Base-by-base conservation (phyloP, 2,329 filamentous ascomycete genomes). In the Plectosphaerella cucumerina region DNA sequence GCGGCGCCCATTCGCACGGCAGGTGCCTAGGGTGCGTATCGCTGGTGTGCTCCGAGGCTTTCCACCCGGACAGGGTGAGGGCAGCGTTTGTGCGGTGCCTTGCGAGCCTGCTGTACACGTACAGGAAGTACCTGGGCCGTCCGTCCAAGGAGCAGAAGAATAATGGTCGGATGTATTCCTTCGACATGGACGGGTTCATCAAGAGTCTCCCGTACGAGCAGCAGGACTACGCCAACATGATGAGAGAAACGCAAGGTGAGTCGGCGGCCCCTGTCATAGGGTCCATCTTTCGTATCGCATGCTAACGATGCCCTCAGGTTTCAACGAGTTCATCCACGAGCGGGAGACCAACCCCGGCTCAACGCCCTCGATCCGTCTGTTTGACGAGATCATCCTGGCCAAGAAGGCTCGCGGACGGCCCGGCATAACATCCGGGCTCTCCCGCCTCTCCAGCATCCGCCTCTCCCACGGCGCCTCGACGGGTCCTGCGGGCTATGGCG, bases 321-420 rank as follows among this genome's bases (percentile, higher is more conserved):
- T 92, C 65, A 90, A 90, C 58, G 88, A 93, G 65, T 94, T 94
- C 66, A 88, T 94, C 55, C 87, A 93, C 61, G 87, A 91, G 59
- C 82, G 89, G 44, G 89, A 94, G 68, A 83, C 75, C 20, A 81
- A 78, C 8, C 74, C 82, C 2, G 68, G 82, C 0, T 76, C 81
- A 8, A 78, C 88, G 55, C 79, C 87, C 0, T 68, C 77, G 2
- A 84, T 93, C 60, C 86, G 87, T 50, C 78, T 94, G 1, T 94
- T 94, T 60, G 89, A 94, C 66, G 87, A 92, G 65, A 85, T 94
- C 60, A 89, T 94, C 60, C 75, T 93, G 48, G 87, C 88, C 31
- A 94, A 94, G 73, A 82, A 81, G 63, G 77, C 78, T 23, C 77
- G 81, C 47, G 87, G 88, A 21, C 84, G 84, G 33, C 76, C 81